Base-by-base conservation (phyloP, 2,329 filamentous ascomycete genomes). In the Xylaria sp. region DNA sequence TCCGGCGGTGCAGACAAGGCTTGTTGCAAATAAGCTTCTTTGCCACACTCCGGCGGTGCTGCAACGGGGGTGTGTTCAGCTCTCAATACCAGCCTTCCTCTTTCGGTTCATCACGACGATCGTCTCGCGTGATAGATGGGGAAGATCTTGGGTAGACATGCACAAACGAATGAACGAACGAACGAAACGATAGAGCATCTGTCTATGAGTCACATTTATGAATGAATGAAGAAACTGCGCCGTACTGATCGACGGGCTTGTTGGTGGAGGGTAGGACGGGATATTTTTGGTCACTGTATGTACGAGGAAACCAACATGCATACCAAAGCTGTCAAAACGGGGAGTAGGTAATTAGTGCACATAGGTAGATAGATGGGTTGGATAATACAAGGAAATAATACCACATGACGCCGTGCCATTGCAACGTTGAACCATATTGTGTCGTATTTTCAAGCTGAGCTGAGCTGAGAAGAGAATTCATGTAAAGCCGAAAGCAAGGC, bases 41-140 rank as follows among this genome's bases (percentile, higher is more conserved):
- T 32, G 55, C 53, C 12, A 41, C 25, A 18, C 23, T n/a, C 28
- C 28, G 48, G 57, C 39, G 30, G 15, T 57, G 30, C 48, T 36
- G 13, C 46, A 23, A 30, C 13, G 18, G 41, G 57, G 28, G 45
- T 4, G 3, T 4, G 25, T 65, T 46, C 63, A 60, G 39, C 63
- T 65, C n/a, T n/a, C n/a, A n/a, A n/a, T n/a, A n/a, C n/a, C n/a
- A 23, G 63, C 43, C 50, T 62, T 52, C 64, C 64, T 58, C 15
- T 43, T 66, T 52, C 13, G 58, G 52, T 18, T 10, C 30, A 56
- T 4, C 23, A 46, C 23, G 36, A 60, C 15, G 48, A 20, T 23
- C 4, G 10, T 48, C 45, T 45, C 45, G 56, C 28, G 45, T 39
- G 50, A 30, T 9, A 48, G 50, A 30, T 9, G 18, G 3, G 23